Conservation (phyloP, 2,329 filamentous ascomycete species). For the Colletotrichum coccodes region DNA sequence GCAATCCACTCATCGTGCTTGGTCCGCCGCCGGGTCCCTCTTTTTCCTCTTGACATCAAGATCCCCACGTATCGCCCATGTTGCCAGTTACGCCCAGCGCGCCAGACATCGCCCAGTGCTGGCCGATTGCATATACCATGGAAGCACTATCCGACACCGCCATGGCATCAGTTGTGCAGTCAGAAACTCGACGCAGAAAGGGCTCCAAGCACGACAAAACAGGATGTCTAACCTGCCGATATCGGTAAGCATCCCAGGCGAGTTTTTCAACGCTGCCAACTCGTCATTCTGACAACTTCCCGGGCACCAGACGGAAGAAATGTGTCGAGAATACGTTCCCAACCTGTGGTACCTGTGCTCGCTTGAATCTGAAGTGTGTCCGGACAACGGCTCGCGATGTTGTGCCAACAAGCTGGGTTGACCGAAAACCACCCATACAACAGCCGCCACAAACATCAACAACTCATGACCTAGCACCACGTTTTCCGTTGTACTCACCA, state of each 20-base stretch:
- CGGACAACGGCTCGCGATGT: conserved; percentile 28
- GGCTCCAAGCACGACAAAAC: conserved; percentile 34
- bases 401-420: conserved; percentile 26
- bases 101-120: background rate
- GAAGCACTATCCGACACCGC: background rate
- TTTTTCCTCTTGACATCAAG: conserved; percentile 16
- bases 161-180: background rate
- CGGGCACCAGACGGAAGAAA: conserved; percentile 28
- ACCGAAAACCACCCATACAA: background rate
- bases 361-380: conserved; percentile 32
- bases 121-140: background rate
- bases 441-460: background rate
- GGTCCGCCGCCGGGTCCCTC: conserved; percentile 11
- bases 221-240: conserved; percentile 34
- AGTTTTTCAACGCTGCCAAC: no score
- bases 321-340: conserved; percentile 34
- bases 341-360: conserved; percentile 27
- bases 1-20: conserved; percentile 5
- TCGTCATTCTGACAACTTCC: conserved; percentile 8
- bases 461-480: background rate
- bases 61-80: conserved; percentile 6
- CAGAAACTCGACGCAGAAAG: conserved; percentile 24
- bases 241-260: conserved; percentile 19
- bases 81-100: conserved; percentile 17
- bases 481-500: background rate